A percentile compares a stretch with the other conserved stretches of the same genome.
Conservation (phyloP, 2,329 filamentous ascomycete genomes). For the Aureobasidium zeae region DNA sequence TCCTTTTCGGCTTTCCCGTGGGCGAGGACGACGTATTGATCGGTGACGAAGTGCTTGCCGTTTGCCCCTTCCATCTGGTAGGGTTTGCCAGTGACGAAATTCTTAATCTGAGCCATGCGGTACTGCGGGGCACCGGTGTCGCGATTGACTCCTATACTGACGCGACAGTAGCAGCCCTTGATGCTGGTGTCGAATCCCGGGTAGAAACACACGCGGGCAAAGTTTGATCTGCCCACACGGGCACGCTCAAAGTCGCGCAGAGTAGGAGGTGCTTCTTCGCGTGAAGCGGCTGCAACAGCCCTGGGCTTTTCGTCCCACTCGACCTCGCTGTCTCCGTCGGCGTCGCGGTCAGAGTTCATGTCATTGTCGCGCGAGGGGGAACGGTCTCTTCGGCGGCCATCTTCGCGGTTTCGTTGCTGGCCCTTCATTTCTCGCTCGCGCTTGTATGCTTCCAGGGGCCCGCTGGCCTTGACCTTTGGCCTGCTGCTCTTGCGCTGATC, state of each 20-base stretch:
- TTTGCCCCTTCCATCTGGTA: constrained; percentile 71
- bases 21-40: constrained; percentile 72
- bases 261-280: constrained; percentile 60
- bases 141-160: constrained; percentile 70
- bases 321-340: constrained; percentile 67
- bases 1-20: constrained; percentile 76
- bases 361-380: constrained; percentile 34
- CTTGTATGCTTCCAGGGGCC: constrained; percentile 65
- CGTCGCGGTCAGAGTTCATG: constrained; percentile 41
- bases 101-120: constrained; percentile 79
- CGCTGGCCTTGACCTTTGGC: constrained; percentile 41
- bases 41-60: constrained; percentile 69
- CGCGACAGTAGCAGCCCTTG: constrained; percentile 72
- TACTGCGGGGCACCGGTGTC: constrained; percentile 65
- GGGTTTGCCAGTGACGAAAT: constrained; percentile 72
- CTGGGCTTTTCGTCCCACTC: constrained; percentile 58
- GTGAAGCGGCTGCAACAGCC: constrained; percentile 38
- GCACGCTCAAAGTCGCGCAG: constrained; percentile 77
- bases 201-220: constrained; percentile 86
- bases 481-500: constrained; percentile 54
- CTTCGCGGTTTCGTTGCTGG: constrained; percentile 29
- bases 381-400: constrained; percentile 40
- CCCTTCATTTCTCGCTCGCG: constrained; percentile 52
- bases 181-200: constrained; percentile 79
- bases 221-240: constrained; percentile 73